A percentile compares a stretch with the other conserved stretches of the same genome.
Conservation (phyloP, 129 eudicot species). For the Deinandra increscens region DNA sequence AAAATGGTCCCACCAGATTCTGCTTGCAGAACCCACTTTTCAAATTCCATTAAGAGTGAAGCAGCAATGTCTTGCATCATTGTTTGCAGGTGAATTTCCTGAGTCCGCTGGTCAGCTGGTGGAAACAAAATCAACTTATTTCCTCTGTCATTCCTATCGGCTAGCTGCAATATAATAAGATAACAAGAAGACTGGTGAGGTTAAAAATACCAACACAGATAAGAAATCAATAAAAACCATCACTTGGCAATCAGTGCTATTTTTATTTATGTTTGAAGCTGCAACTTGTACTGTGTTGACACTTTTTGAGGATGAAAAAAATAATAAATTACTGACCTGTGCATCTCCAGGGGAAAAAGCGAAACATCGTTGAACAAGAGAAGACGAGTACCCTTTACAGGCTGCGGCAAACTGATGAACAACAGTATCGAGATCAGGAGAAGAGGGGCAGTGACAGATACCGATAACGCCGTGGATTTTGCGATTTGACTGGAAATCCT, state of each 20-base stretch:
- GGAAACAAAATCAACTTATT: conserved; percentile 78
- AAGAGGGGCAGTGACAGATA: conserved; percentile 74
- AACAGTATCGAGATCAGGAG: conserved; percentile 67
- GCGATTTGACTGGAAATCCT: conserved; percentile 87
- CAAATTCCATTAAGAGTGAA: conserved; percentile 92
- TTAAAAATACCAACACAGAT: conserved; percentile 3
- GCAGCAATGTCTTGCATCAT: conserved; percentile 99
- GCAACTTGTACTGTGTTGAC: neutral
- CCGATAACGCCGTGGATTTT: conserved; percentile 80
- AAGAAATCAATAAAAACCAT: conserved; percentile 11
- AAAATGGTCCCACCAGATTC: conserved; percentile 97
- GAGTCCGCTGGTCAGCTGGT: conserved; percentile 88
- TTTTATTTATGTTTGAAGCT: conserved; percentile 2
- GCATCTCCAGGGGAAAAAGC: conserved; percentile 84
- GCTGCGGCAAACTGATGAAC: conserved; percentile 39
- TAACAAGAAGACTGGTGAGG: conserved; percentile 21
- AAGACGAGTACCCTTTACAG: conserved; percentile 60
- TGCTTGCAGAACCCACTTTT: conserved; percentile 90
- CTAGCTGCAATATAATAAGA: conserved; percentile 56
- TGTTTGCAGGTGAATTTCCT: conserved; percentile 86
- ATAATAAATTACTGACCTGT: conserved; percentile 57
- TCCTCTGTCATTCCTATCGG: conserved; percentile 61
- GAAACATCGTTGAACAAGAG: conserved; percentile 79
- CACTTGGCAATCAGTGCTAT: conserved; percentile 5
- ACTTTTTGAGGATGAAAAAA: neutral